These are phyloP conservation scores for Tylopilus rubrobrunneus DNA, from an alignment of 768 basidiomycete genomes.

Conservation along the genomic window DNA sequence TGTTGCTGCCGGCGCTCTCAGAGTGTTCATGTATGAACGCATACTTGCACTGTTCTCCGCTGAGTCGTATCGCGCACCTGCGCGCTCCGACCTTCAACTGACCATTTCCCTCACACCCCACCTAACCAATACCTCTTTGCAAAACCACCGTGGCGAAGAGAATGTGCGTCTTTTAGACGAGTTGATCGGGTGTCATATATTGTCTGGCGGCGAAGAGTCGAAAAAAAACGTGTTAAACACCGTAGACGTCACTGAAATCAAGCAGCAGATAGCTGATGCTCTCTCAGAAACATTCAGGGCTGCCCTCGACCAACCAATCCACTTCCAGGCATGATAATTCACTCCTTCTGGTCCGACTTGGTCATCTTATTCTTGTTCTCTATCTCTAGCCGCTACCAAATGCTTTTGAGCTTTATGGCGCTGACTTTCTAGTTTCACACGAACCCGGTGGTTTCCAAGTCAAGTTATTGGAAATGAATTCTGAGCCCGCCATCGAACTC, in stretches of 20 bases:
- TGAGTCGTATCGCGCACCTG: slow-evolving; percentile 58
- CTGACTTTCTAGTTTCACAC: slow-evolving; percentile 82
- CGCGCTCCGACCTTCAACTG: slow-evolving; percentile 23
- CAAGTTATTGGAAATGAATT: slow-evolving; percentile 86
- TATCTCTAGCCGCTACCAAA: slow-evolving; percentile 70
- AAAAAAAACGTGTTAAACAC: slow-evolving; percentile 17
- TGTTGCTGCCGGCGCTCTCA: slow-evolving; percentile 70
- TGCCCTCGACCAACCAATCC: slow-evolving; percentile 72
- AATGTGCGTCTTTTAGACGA: slow-evolving; percentile 79
- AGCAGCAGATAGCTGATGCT: slow-evolving; percentile 57
- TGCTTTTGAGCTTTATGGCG: slow-evolving; percentile 91
- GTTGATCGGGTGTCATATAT: slow-evolving; percentile 59
- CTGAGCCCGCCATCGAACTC: slow-evolving; percentile 93
- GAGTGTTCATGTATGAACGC: slow-evolving; percentile 75
- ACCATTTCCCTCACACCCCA: slow-evolving; percentile 54
- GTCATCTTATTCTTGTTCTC: neutral
- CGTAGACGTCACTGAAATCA: slow-evolving; percentile 47
- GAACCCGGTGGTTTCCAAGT: slow-evolving; percentile 45
- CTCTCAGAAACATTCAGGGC: slow-evolving; percentile 84
- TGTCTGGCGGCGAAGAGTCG: slow-evolving; percentile 32
- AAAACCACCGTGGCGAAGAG: slow-evolving; percentile 60
- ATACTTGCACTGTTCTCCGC: slow-evolving; percentile 88
- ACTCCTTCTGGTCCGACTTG: neutral
- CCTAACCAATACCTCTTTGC: slow-evolving; percentile 90
- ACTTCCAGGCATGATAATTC: slow-evolving; percentile 66